Evolutionary conservation across 177 flowering plant species (phyloP).

Genomic region (Vitis hybrid): DNA sequence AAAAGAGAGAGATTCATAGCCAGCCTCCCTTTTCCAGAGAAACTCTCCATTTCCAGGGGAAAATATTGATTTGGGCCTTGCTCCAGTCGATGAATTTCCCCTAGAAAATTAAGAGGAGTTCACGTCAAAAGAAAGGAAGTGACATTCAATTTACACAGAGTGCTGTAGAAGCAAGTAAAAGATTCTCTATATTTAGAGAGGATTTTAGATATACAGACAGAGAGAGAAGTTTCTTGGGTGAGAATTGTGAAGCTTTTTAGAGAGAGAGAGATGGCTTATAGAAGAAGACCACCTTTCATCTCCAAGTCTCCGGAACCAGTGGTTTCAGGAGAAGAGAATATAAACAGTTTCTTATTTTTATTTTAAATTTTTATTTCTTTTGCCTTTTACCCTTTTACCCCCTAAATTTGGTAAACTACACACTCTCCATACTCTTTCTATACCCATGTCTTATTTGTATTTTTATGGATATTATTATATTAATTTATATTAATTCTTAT

Average conservation of each 20-base stretch:
- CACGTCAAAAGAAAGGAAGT: too few species aligned
- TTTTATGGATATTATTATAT: not conserved
- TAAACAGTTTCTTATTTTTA: not conserved
- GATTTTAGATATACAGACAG: too few species aligned
- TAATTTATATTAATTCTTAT: not conserved
- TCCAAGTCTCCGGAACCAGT: conserved; percentile 9
- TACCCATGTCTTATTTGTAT: too few species aligned
- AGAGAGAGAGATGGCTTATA: not conserved
- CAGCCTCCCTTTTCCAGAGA: conserved; percentile 13
- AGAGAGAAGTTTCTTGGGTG: too few species aligned
- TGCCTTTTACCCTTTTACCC: not conserved
- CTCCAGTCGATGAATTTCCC: not conserved
- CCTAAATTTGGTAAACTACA: not conserved
- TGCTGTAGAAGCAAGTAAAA: conserved; percentile 1
- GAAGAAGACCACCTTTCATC: conserved; percentile 13
- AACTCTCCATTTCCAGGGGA: conserved; percentile 10
- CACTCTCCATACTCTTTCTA: too few species aligned
- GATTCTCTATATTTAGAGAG: not conserved
- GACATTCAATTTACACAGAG: not conserved
- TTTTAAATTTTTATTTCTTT: not conserved
- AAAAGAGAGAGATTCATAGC: conserved; percentile 12
- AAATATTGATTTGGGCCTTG: conserved; percentile 1
- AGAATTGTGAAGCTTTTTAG: not conserved
- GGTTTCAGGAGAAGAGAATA: conserved; percentile 1
- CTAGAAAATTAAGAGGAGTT: too few species aligned